A percentile compares a stretch with the other conserved stretches of the same genome.
phyloP scores from a whole-genome alignment of 2,329 filamentous ascomycete species.

The Sporothrix humicola region DNA sequence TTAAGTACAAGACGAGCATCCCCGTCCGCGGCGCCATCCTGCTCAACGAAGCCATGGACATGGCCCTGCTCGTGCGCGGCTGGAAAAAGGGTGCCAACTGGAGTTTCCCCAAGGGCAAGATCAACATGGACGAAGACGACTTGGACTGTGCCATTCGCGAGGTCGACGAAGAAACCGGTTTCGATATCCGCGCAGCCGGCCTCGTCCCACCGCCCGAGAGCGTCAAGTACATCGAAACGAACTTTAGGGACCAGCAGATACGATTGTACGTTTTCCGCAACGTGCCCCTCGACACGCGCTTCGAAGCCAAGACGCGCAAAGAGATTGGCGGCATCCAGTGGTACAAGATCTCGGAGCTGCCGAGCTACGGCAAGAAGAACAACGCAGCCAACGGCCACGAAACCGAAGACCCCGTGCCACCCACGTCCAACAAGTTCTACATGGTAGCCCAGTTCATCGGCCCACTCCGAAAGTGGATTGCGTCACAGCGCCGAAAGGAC shows the following conservation, averaged over 20 bases:
- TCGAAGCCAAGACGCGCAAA: constrained; percentile 89
- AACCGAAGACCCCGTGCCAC: constrained; percentile 60
- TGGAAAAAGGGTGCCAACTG: constrained; percentile 97
- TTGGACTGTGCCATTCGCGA: constrained; percentile 92
- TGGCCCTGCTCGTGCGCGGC: constrained; percentile 89
- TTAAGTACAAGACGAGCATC: constrained; percentile 92
- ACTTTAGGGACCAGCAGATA: constrained; percentile 91
- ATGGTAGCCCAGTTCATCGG: constrained; percentile 95
- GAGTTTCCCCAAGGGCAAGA: constrained; percentile 97
- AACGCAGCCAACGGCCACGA: constrained; percentile 59
- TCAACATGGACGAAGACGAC: constrained; percentile 96
- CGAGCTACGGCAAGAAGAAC: constrained; percentile 73
- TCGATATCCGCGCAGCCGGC: constrained; percentile 76
- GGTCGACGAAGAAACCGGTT: constrained; percentile 95
- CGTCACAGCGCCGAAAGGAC: constrained; percentile 79
- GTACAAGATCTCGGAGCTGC: constrained; percentile 89
- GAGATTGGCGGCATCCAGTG: constrained; percentile 97
- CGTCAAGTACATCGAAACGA: constrained; percentile 84
- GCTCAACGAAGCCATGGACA: constrained; percentile 92
- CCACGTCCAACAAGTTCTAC: constrained; percentile 87
- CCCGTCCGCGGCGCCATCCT: constrained; percentile 94
- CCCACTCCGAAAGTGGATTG: constrained; percentile 86
- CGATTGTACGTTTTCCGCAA: constrained; percentile 89
- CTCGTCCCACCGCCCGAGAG: constrained; percentile 74
- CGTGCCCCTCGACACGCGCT: constrained; percentile 83